phyloP scores from a whole-genome alignment of 306 rosid species.

The Ammopiptanthus mongolicus region DNA sequence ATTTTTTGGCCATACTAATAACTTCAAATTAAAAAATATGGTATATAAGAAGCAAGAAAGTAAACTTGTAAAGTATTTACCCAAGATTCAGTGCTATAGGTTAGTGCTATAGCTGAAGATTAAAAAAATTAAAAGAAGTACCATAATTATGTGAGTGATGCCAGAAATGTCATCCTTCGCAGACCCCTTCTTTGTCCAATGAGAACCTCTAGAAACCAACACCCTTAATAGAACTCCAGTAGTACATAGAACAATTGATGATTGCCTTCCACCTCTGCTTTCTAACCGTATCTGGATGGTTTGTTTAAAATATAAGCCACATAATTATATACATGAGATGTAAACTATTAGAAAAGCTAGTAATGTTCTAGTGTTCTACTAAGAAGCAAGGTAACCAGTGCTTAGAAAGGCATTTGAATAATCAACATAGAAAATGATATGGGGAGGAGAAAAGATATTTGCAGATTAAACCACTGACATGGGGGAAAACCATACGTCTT shows the following conservation, averaged over 20 bases:
- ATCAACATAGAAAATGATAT: background rate
- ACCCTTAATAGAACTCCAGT: constrained; percentile 82
- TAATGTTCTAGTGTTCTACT: background rate
- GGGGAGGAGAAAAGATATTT: background rate
- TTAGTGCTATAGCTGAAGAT: constrained; percentile 4
- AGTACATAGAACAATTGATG: constrained; percentile 88
- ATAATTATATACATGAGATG: background rate
- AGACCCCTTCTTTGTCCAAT: constrained; percentile 19
- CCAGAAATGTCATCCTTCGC: constrained; percentile 34
- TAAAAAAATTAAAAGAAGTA: constrained; percentile 24
- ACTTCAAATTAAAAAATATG: background rate
- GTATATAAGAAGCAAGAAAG: constrained; percentile 10
- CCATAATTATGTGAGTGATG: constrained; percentile 92
- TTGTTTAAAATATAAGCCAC: constrained; percentile 4
- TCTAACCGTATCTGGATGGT: constrained; percentile 83
- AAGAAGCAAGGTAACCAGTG: constrained; percentile 12
- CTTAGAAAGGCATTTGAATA: background rate
- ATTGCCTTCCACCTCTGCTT: constrained; percentile 72
- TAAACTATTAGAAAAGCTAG: constrained; percentile 13
- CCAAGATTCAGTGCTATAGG: background rate
- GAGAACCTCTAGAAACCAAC: constrained; percentile 52
- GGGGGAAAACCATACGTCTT: background rate
- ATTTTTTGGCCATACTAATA: background rate
- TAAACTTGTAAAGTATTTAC: background rate
- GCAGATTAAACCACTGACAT: background rate